phyloP scores from a whole-genome alignment of 208 protist genomes.

The Leishmania mexicana region DNA sequence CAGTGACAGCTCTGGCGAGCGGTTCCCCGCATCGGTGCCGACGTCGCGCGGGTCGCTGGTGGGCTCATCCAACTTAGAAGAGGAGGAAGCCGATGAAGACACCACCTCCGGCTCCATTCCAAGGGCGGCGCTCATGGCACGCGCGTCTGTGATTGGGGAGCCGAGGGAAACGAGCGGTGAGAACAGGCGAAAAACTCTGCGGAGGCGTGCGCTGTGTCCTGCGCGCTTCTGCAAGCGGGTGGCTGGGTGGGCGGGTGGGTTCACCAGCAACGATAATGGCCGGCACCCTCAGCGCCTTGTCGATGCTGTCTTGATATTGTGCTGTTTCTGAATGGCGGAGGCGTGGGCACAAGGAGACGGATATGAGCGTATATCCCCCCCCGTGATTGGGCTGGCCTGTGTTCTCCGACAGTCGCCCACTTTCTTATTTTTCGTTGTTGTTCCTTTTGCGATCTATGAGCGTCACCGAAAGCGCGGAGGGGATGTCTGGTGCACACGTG shows the following conservation, averaged over 20 bases:
- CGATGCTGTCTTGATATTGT: background rate
- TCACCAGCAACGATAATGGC: background rate
- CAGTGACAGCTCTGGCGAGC: constrained; percentile 14
- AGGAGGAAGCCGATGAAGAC: constrained; percentile 37
- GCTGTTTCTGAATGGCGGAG: background rate
- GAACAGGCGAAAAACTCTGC: background rate
- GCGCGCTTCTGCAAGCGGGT: background rate
- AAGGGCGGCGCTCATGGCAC: constrained; percentile 12
- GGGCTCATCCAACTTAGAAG: constrained; percentile 17
- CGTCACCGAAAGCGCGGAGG: background rate
- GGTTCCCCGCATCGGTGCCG: background rate
- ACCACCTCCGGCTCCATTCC: constrained; percentile 18
- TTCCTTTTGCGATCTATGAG: constrained; percentile 5
- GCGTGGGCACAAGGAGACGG: background rate
- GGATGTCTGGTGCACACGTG: background rate
- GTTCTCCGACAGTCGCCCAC: background rate
- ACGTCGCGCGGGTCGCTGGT: constrained; percentile 12
- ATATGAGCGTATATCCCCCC: background rate
- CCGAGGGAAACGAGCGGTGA: background rate
- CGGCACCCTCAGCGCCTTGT: background rate
- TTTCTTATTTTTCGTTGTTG: background rate
- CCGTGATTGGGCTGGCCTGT: background rate
- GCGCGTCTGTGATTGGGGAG: background rate
- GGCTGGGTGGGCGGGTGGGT: background rate
- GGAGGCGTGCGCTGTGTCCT: background rate